phyloP scores from a whole-genome alignment of 805 yeast species.

The Ogataea nakhonphanomensis region DNA sequence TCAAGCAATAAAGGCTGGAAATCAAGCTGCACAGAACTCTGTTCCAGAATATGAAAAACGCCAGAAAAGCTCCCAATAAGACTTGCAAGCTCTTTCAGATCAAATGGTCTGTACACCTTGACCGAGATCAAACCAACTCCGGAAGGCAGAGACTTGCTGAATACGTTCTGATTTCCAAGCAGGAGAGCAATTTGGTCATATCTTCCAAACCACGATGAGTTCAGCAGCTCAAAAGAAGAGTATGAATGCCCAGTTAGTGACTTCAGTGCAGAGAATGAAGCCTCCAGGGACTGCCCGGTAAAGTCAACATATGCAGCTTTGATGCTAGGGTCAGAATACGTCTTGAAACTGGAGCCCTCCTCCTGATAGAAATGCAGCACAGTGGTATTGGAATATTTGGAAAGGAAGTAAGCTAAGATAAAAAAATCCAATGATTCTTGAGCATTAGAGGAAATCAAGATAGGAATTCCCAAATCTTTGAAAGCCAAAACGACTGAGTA shows the following conservation, averaged over 20 bases:
- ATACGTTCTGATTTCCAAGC: slow-evolving; percentile 50
- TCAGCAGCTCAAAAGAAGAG: slow-evolving; percentile 38
- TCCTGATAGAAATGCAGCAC: slow-evolving; percentile 63
- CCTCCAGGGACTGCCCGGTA: slow-evolving; percentile 29
- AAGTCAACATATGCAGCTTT: slow-evolving; percentile 18
- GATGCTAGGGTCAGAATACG: slow-evolving; percentile 7
- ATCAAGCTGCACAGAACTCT: slow-evolving; percentile 42
- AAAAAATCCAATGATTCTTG: slow-evolving; percentile 53
- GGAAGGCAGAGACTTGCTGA: slow-evolving; percentile 14
- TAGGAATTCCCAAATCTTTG: slow-evolving; percentile 63
- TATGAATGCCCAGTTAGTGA: slow-evolving; percentile 30
- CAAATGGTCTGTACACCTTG: slow-evolving; percentile 73
- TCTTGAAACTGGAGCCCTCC: slow-evolving; percentile 2
- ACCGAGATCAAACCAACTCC: slow-evolving; percentile 49
- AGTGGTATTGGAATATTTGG: slow-evolving; percentile 46
- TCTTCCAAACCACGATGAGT: slow-evolving; percentile 25
- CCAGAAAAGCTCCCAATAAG: slow-evolving; percentile 49
- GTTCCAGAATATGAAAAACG: slow-evolving; percentile 64
- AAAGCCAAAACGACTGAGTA: slow-evolving; percentile 67
- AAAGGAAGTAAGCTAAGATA: slow-evolving; percentile 54
- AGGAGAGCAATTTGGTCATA: slow-evolving; percentile 48
- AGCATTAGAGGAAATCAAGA: slow-evolving; percentile 63
- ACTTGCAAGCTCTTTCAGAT: slow-evolving; percentile 45
- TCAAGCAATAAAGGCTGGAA: slow-evolving; percentile 58
- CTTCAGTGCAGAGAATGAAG: slow-evolving; percentile 32